A percentile compares a stretch with the other conserved stretches of the same genome.
phyloP scores from a whole-genome alignment of 2,329 filamentous ascomycete genomes.

The Bretziella fagacearum region DNA sequence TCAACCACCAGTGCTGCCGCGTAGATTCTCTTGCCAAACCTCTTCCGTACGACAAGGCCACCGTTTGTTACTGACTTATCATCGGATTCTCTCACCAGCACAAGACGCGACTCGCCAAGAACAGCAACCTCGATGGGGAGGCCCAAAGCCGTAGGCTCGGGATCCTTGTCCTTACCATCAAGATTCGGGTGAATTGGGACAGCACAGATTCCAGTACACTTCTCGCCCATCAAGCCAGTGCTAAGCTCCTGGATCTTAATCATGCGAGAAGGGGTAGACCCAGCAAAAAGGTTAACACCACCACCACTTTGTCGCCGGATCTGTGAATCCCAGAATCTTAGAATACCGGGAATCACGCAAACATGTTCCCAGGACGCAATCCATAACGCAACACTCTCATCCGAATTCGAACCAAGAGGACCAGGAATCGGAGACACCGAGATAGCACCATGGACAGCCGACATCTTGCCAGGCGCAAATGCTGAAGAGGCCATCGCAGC shows the following conservation, averaged over 20 bases:
- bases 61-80: conserved; percentile 26
- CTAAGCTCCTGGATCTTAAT: conserved; percentile 35
- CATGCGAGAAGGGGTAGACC: conserved; percentile 38
- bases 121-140: conserved; percentile 37
- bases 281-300: conserved; percentile 38
- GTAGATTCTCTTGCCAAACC: conserved; percentile 21
- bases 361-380: conserved; percentile 39
- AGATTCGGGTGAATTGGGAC: conserved; percentile 21
- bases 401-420: conserved; percentile 25
- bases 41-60: conserved; percentile 21
- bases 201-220: conserved; percentile 34
- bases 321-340: conserved; percentile 44
- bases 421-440: conserved; percentile 30
- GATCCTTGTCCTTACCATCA: conserved; percentile 17
- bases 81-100: conserved; percentile 37
- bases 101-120: conserved; percentile 37
- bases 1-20: conserved; percentile 36
- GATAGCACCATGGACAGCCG: conserved; percentile 36
- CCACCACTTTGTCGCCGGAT: conserved; percentile 33
- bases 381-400: conserved; percentile 41
- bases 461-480: conserved; percentile 33
- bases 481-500: conserved; percentile 25
- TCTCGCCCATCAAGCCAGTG: conserved; percentile 38
- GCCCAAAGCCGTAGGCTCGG: conserved; percentile 21
- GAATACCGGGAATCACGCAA: conserved; percentile 36